Evolutionary conservation across 1,284 basidiomycete genomes (phyloP), one percentile per base, ranked within the genome.

Genomic region (Puccinia polysora): DNA sequence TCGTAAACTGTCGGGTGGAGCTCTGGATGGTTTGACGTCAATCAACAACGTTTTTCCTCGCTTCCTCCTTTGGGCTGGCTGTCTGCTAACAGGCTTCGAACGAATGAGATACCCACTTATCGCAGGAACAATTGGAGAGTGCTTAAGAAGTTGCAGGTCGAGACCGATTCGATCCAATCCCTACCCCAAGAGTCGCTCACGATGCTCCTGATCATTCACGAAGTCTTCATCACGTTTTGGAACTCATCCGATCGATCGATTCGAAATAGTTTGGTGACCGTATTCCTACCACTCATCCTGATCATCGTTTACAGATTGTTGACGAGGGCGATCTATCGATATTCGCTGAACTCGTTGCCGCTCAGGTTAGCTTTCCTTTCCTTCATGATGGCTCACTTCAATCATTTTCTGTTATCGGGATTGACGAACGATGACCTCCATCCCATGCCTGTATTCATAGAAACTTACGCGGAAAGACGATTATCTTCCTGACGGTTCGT

Each of bases 401-500:
- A 56, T 18, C 4, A 4, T 7, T 58, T 4, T 32, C 20, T 4
- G 25, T 58, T n/a, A 34, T 55, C 14, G 15, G 36, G 20, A 36
- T 34, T 20, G 32, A 36, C 18, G 23, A 63, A 43, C 1, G 6
- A 3, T 3, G 2, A 30, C 30, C 18, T 28, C 47, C 18, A 20
- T 40, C 25, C 18, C 25, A 3, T 28, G 45, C 28, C 3, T 36
- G 58, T n/a, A 34, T 32, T 6, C 36, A n/a, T n/a, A 65, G 63
- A 32, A 65, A 50, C 49, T 15, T 65, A n/a, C 47, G 50, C 3
- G 63, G 63, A 3, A 50, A 65, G 25, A 65, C 63, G 2, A 65
- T 65, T 47, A 65, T 65, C 49, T 5, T 65, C 2, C 36, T 65
- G n/a, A 47, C 63, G 25, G 63, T 65, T 20, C 49, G 63, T 65